Evolutionary conservation across 495 filamentous ascomycete genomes (phyloP).

Genomic region (Penicillium tannophilum): DNA sequence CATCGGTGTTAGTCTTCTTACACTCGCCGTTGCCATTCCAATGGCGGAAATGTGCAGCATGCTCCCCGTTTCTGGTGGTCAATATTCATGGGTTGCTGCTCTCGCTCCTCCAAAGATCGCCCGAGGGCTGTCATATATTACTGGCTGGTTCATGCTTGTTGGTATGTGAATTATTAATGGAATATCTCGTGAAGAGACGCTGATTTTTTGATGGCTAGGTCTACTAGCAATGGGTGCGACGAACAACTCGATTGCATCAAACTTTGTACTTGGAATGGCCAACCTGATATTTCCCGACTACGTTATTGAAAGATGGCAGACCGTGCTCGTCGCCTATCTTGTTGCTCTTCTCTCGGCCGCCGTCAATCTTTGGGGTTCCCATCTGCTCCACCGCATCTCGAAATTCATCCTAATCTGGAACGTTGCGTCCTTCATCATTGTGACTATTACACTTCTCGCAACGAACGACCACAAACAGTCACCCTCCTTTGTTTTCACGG

Average conservation of each 20-base stretch:
- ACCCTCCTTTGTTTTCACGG: constrained; percentile 56
- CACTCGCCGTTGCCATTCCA: constrained; percentile 55
- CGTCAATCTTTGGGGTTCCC: constrained; percentile 54
- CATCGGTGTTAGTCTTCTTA: constrained; percentile 52
- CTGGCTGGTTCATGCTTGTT: constrained; percentile 57
- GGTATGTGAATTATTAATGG: constrained; percentile 27
- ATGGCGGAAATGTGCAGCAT: constrained; percentile 62
- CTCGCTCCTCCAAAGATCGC: constrained; percentile 55
- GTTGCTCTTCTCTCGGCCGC: constrained; percentile 44
- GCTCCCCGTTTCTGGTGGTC: constrained; percentile 56
- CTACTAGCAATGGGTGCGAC: constrained; percentile 59
- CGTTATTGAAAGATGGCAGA: constrained; percentile 59
- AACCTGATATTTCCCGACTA: constrained; percentile 56
- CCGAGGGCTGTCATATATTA: constrained; percentile 49
- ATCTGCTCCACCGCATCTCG: constrained; percentile 55
- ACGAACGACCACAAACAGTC: constrained; percentile 56
- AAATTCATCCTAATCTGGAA: constrained; percentile 57
- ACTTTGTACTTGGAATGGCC: constrained; percentile 57
- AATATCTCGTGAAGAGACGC: neutral
- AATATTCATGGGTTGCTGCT: constrained; percentile 60
- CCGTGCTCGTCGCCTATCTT: constrained; percentile 53
- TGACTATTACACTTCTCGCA: constrained; percentile 54
- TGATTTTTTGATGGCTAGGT: constrained; percentile 27
- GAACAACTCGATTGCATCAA: constrained; percentile 58
- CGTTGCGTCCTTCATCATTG: constrained; percentile 52